Conservation (phyloP, 1,284 basidiomycete species). For the Marasmius tenuissimus region DNA sequence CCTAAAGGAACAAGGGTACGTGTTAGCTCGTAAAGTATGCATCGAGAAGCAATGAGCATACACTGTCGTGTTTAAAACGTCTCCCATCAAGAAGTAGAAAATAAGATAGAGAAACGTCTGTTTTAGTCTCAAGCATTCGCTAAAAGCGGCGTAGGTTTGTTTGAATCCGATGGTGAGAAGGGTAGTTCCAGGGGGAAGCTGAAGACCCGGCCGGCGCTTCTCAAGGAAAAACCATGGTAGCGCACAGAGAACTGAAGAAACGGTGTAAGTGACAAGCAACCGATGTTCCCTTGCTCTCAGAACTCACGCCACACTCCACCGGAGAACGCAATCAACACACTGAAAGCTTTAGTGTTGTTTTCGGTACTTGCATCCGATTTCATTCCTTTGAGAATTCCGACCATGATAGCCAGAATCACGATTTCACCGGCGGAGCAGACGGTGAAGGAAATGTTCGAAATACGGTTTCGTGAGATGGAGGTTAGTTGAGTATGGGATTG, state of each 20-base stretch:
- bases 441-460: slow-evolving; percentile 79
- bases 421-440: slow-evolving; percentile 74
- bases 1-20: slow-evolving; percentile 30
- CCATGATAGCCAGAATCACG: slow-evolving; percentile 71
- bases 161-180: slow-evolving; percentile 71
- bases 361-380: slow-evolving; percentile 63
- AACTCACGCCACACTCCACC: slow-evolving; percentile 73
- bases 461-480: slow-evolving; percentile 72
- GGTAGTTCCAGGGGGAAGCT: slow-evolving; percentile 61
- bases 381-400: slow-evolving; percentile 74
- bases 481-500: slow-evolving; percentile 62
- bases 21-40: background rate
- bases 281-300: slow-evolving; percentile 5
- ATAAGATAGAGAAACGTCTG: slow-evolving; percentile 76
- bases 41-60: slow-evolving; percentile 22
- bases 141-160: slow-evolving; percentile 67
- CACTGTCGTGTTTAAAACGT: slow-evolving; percentile 77
- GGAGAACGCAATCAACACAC: slow-evolving; percentile 72
- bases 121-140: slow-evolving; percentile 68
- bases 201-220: slow-evolving; percentile 65
- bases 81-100: slow-evolving; percentile 79
- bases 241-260: slow-evolving; percentile 59
- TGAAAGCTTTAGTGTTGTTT: slow-evolving; percentile 79
- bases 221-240: slow-evolving; percentile 79
- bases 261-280: slow-evolving; percentile 4